Conservation (phyloP, 139 green algal species). For the Asterochloris erici region DNA sequence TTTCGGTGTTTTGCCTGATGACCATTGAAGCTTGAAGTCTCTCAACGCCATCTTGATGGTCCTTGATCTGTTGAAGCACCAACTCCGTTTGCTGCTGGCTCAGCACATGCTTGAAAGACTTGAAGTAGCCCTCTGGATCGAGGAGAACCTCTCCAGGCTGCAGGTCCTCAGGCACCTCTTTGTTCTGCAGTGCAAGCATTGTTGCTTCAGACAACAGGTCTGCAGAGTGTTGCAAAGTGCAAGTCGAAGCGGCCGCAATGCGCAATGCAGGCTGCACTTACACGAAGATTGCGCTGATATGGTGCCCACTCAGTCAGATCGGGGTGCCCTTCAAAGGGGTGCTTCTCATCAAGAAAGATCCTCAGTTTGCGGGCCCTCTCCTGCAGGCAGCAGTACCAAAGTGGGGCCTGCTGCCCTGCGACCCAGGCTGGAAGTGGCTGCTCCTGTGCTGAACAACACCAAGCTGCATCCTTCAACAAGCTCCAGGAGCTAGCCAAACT, state of each 20-base stretch:
- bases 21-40: too few relatives aligned
- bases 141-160: conserved; percentile 67
- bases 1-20: too few relatives aligned
- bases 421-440: background rate
- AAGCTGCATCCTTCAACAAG: background rate
- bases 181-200: background rate
- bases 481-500: background rate
- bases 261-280: conserved; percentile 24
- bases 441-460: background rate
- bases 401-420: background rate
- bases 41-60: too few relatives aligned
- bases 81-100: background rate
- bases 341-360: conserved; percentile 67
- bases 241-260: too few relatives aligned
- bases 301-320: conserved; percentile 57
- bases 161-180: conserved; percentile 3
- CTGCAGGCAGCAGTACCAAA: conserved; percentile 1
- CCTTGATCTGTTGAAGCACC: background rate
- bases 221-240: too few relatives aligned
- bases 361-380: conserved; percentile 73
- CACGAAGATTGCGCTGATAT: conserved; percentile 46
- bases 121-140: conserved; percentile 60
- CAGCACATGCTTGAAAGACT: conserved; percentile 39
- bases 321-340: conserved; percentile 61
- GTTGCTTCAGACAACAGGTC: too few relatives aligned